Base-by-base conservation (phyloP, 1,139 yeast species). In the Wickerhamiella pararugosa region DNA sequence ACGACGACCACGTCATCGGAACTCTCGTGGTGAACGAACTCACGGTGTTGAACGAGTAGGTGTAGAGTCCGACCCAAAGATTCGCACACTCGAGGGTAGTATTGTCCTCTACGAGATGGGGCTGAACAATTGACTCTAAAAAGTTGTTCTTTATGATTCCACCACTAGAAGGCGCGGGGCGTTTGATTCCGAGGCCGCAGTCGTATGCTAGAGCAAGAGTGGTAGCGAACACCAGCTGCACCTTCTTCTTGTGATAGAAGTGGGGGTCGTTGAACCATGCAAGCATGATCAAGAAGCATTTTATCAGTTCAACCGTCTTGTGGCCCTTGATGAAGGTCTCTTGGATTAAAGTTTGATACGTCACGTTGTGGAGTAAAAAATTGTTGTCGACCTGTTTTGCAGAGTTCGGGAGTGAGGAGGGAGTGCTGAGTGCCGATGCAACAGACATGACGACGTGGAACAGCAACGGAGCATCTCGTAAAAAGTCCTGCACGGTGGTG, bases 231-330 rank as follows among this genome's bases (percentile, higher is more conserved):
- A 82, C 67, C 44, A 83, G 62, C 56, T 82, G 92, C 50, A 78
- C 77, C 42, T 93, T 71, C 46, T 92, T 73, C 52, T 80, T 81
- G 50, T 76, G 80, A 49, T 81, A 80, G 51, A 82, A 64, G 58
- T 83, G 94, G 0, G 94, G 84, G 5, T 83, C 74, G 50, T 80
- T 82, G 57, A 83, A 83, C 93, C 94, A 86, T 31, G 78, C 59
- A 33, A 80, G 71, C 42, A 81, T 61, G 3, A 82, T 53, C 28
- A 81, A 54, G 38, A 81, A 60, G 15, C 79, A 64, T 55, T 79
- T 76, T 35, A 83, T 62, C 41, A 83, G 61, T 55, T 82, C 90
- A 25, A 76, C 63, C 6, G 78, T 71, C 60, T 82, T 84, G 44
- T 74, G 67, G n/a, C 94, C 94, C 25, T 71, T 66, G 9, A 79